Conservation (phyloP, 2,329 filamentous ascomycete species). For the Aaosphaeria pasadenensis region DNA sequence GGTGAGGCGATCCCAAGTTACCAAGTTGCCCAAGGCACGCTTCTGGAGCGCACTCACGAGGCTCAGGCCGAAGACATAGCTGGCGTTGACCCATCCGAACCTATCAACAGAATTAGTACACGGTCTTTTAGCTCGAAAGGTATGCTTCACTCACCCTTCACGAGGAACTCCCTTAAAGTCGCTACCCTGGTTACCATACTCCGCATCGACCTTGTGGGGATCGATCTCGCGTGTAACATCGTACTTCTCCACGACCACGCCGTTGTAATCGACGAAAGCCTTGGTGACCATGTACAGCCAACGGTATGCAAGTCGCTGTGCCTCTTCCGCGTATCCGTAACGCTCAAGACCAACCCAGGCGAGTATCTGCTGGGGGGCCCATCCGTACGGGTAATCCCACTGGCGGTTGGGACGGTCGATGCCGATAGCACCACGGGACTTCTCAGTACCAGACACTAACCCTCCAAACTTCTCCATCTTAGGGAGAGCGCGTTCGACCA, state of each 20-base stretch:
- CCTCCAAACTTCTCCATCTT: conserved; percentile 87
- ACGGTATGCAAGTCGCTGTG: conserved; percentile 86
- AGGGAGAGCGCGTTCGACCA: conserved; percentile 79
- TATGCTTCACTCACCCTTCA: conserved; percentile 69
- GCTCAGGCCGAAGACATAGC: conserved; percentile 89
- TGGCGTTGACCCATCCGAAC: conserved; percentile 98
- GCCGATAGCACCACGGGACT: conserved; percentile 77
- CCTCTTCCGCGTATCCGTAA: conserved; percentile 89
- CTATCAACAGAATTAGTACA: conserved; percentile 44
- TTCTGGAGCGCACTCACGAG: conserved; percentile 87
- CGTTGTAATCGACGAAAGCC: conserved; percentile 97
- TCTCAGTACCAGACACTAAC: conserved; percentile 82
- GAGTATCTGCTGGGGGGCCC: conserved; percentile 98
- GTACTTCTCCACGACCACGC: conserved; percentile 98
- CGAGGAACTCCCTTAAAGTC: conserved; percentile 95
- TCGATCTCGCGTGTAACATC: conserved; percentile 88
- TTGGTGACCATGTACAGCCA: conserved; percentile 99
- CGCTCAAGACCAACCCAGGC: conserved; percentile 91
- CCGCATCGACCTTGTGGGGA: conserved; percentile 90
- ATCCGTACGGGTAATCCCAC: conserved; percentile 98
- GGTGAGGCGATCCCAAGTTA: conserved; percentile 79
- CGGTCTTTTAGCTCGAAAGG: no score
- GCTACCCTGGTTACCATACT: conserved; percentile 94
- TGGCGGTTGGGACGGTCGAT: conserved; percentile 88
- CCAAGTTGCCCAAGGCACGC: conserved; percentile 82